These are phyloP conservation scores for Phalaenopsis equestris DNA, from an alignment of 106 monocot genomes.

Conservation along the genomic window DNA sequence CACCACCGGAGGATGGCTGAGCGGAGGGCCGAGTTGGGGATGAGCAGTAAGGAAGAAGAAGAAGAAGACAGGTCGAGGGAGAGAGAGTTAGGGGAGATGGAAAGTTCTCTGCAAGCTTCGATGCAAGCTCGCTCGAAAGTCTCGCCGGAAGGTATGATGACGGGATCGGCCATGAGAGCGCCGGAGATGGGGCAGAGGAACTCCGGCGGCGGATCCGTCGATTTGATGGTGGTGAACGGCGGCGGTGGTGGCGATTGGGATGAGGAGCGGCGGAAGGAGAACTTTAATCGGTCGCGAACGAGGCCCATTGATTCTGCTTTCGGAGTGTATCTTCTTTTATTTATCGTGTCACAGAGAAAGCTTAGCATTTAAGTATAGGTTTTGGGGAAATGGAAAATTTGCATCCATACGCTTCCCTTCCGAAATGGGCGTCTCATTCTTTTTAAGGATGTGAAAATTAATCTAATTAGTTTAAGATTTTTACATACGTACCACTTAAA, in stretches of 20 bases:
- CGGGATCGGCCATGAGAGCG: slow-evolving; percentile 79
- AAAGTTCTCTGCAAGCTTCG: slow-evolving; percentile 52
- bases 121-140: slow-evolving; percentile 77
- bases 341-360: too few relatives aligned
- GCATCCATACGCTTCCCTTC: too few relatives aligned
- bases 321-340: too few relatives aligned
- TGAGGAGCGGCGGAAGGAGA: slow-evolving; percentile 23
- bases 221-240: neutral
- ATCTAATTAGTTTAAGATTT: too few relatives aligned
- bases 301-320: slow-evolving; percentile 1
- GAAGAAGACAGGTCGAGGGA: slow-evolving; percentile 4
- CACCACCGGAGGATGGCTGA: slow-evolving; percentile 50
- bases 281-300: slow-evolving; percentile 16
- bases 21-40: slow-evolving; percentile 56
- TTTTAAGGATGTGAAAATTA: too few relatives aligned
- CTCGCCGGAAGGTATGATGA: slow-evolving; percentile 64
- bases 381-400: too few relatives aligned
- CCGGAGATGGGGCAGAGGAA: slow-evolving; percentile 80
- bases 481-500: too few relatives aligned
- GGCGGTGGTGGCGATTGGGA: slow-evolving; percentile 7
- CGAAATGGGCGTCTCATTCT: too few relatives aligned
- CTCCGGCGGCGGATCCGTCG: slow-evolving; percentile 35
- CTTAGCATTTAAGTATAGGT: too few relatives aligned
- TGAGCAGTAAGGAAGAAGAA: slow-evolving; percentile 21
- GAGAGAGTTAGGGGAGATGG: slow-evolving; percentile 19